Conservation (phyloP, 306 rosid species). For the Vachellia pachyceras region DNA sequence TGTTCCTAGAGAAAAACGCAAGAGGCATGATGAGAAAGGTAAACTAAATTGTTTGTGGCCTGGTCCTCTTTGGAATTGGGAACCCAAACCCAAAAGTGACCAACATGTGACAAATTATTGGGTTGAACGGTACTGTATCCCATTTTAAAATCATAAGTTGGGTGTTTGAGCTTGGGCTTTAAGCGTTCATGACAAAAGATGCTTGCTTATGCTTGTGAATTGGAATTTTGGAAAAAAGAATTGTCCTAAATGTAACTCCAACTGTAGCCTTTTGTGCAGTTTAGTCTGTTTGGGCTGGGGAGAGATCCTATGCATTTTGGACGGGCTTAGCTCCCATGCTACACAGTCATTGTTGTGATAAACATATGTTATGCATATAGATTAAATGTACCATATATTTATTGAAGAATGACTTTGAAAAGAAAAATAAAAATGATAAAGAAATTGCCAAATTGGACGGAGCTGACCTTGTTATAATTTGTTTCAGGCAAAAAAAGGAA, state of each 20-base stretch:
- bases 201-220: neutral
- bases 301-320: conserved; percentile 14
- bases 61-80: neutral
- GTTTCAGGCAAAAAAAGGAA: conserved; percentile 83
- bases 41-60: neutral
- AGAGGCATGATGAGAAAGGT: conserved; percentile 77
- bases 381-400: conserved; percentile 3
- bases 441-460: neutral
- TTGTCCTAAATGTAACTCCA: neutral
- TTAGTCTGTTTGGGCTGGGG: neutral
- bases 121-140: conserved; percentile 9
- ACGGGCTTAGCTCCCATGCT: conserved; percentile 18
- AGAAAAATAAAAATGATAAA: neutral
- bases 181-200: conserved; percentile 12
- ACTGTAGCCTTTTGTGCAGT: neutral
- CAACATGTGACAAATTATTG: neutral
- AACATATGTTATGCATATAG: conserved; percentile 5
- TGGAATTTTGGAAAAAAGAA: conserved; percentile 8
- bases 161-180: neutral
- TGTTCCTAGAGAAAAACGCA: conserved; percentile 72
- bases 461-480: conserved; percentile 23
- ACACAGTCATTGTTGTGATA: neutral
- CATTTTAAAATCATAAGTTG: conserved; percentile 19
- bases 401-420: neutral
- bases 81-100: neutral